Evolutionary conservation across 2,329 filamentous ascomycete genomes (phyloP), one percentile per base, ranked within the genome.

Genomic region (Drechslera avenae): DNA sequence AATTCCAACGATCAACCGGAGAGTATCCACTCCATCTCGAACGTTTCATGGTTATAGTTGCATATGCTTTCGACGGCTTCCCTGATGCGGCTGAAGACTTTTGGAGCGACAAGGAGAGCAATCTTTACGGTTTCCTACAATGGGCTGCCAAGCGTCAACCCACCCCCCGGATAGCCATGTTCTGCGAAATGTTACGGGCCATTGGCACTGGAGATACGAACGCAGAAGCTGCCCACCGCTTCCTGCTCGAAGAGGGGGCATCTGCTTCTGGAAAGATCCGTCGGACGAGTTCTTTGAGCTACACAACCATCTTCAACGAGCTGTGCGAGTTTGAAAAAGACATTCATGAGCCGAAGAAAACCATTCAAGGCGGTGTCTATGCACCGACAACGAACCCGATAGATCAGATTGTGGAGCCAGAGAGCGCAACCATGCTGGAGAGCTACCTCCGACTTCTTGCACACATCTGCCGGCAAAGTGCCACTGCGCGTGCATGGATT

Each of bases 101-200:
- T 62, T 99, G 94, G 94, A 83, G 84, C 26, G 92, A 97, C 67
- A 86, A 89, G 2, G 94, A 99, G 64, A 91, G 91, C 67, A 96
- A 97, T 62, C 79, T 99, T 26, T 90, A 92, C 56, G 94, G 94
- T 0, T 99, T 99, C 69, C 82, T 99, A 70, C 90, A 96, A 58
- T 99, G 94, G 94, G 90, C 92, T n/a, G 96, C 94, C 3, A 88
- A 91, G 62, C 83, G 94, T 63, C 91, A 96, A 54, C 96, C 95
- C 0, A 97, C 95, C 0, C 94, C 94, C n/a, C 83, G 96, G 18
- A 92, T 96, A 52, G 94, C 91, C 54, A 92, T 93, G 10, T 99
- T 97, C 64, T 99, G 94, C 73, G 93, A 97, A 69, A 93, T 99
- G 86, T 79, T 99, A 13, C 89, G 91, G 66, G 88, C 92, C 1